Base-by-base conservation (phyloP, 2,329 filamentous ascomycete genomes). In the Apiospora rasikravindrae region DNA sequence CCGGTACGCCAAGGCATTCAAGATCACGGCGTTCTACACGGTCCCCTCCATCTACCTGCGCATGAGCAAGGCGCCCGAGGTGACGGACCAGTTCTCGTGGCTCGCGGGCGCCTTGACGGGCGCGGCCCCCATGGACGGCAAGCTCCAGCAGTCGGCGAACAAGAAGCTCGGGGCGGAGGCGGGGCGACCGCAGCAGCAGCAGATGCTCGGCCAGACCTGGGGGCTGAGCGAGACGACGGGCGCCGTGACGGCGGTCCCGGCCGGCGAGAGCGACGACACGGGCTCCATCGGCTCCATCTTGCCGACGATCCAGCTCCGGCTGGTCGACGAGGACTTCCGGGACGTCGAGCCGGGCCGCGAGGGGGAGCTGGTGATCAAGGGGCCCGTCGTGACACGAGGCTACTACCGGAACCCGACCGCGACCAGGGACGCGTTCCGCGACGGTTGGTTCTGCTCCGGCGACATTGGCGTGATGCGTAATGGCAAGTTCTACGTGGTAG, bases 401-500 rank as follows among this genome's bases (percentile, higher is more conserved):
- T 95, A 94, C 77, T 86, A 90, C 75, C 91, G 91, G 76, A 94
- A 95, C 74, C 84, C 88, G 0, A 84, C 89, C 74, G 92, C 90
- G 0, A 94, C 92, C 1, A 83, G 82, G 0, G 88, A 90, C 69
- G 88, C 91, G 0, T 88, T 94, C 71, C 80, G 78, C 0, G 81
- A 84, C 29, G 84, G 83, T 4, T 97, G 92, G 86, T 95, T 96
- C 85, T 92, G 92, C 77, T 95, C 94, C 0, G 94, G 94, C 0
- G 94, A 97, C 77, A 88, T 96, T 4, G 92, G 93, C 0, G 89
- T 91, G 73, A 89, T 93, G 80, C 91, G 95, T 75, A 82, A 87
- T 53, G 86, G 92, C 22, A 89, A 91, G 69, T 92, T 95, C 76
- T 94, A 90, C 83, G 94, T 97, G 75, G 94, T 94, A 0, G 94